Percentiles rank a stretch among this genome's conserved stretches.
phyloP scores from a whole-genome alignment of 2,329 filamentous ascomycete genomes.

The Pseudocercospora fijiensis region DNA sequence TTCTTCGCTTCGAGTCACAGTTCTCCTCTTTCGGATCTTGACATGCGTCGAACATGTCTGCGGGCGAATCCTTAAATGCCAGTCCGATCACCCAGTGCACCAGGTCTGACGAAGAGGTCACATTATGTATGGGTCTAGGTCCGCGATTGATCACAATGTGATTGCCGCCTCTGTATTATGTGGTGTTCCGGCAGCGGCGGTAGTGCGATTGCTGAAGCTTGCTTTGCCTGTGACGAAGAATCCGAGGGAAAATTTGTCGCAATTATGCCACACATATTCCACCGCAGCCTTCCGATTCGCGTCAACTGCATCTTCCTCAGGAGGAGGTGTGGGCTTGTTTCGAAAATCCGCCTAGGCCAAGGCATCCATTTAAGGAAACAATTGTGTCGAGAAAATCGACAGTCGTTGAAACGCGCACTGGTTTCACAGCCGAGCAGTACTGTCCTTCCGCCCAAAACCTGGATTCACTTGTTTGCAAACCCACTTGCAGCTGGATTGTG shows the following conservation, averaged over 20 bases:
- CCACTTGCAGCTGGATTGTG: not conserved
- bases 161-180: not conserved
- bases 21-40: not conserved
- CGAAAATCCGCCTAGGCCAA: not conserved
- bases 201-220: not conserved
- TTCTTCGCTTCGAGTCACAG: not conserved
- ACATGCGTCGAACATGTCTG: not conserved
- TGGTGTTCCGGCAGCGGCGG: not conserved
- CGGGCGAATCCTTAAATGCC: not conserved
- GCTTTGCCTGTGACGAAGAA: not conserved
- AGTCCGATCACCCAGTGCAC: not conserved
- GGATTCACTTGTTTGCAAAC: not conserved
- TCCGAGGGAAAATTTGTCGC: not conserved
- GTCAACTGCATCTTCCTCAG: too few species aligned
- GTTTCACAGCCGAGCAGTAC: not conserved
- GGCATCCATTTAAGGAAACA: not conserved
- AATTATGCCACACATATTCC: not conserved
- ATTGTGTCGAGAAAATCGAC: not conserved
- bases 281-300: not conserved
- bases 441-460: not conserved
- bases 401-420: not conserved
- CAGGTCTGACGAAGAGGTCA: not conserved
- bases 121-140: not conserved
- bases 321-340: not conserved
- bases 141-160: not conserved